phyloP scores from a whole-genome alignment of 169 alveolate species.

The Cryptosporidium muris region DNA sequence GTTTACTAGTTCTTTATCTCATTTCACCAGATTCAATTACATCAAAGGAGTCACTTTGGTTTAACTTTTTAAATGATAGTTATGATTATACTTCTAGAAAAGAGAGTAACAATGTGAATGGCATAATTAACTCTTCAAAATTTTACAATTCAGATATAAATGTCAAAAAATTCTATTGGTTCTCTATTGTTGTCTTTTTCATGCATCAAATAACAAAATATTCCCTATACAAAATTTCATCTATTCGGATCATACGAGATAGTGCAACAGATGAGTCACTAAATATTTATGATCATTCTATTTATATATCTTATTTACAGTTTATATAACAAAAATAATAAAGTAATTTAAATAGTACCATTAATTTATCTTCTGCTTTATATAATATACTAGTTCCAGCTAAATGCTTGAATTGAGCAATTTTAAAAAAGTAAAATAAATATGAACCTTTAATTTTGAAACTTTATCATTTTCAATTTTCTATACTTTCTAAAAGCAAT shows the following conservation, averaged over 20 bases:
- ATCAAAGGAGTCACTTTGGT: constrained; percentile 2
- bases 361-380: neutral
- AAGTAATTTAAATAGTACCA: neutral
- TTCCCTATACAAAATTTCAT: constrained; percentile 8
- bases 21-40: constrained; percentile 18
- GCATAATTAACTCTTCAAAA: neutral
- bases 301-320: neutral
- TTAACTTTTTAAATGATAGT: constrained; percentile 2
- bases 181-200: constrained; percentile 18
- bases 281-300: neutral
- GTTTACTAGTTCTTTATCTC: constrained; percentile 12
- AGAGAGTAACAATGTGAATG: neutral
- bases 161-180: constrained; percentile 17
- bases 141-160: neutral
- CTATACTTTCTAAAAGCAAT: constrained; percentile 22
- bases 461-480: constrained; percentile 6
- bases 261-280: neutral
- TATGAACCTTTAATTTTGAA: neutral
- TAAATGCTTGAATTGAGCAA: no score
- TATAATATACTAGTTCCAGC: neutral
- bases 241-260: neutral
- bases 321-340: neutral
- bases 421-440: neutral
- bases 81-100: constrained; percentile 1
- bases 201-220: constrained; percentile 35